phyloP scores from a whole-genome alignment of 1,139 yeast genomes.

The Meyerozyma guilliermondii region DNA sequence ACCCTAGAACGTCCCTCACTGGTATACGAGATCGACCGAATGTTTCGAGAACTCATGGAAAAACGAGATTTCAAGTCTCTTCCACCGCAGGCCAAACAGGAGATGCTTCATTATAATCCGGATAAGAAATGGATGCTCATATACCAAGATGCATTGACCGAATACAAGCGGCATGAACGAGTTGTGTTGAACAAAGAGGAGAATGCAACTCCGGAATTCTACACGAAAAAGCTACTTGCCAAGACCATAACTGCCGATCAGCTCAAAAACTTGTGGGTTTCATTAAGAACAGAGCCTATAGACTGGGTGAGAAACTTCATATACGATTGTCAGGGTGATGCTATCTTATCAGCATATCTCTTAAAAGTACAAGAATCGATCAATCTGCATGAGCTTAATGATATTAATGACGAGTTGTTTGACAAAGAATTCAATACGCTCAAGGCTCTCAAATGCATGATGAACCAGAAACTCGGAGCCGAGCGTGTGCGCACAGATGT shows the following conservation, averaged over 20 bases:
- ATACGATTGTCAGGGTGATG: constrained; percentile 82
- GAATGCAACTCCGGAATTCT: constrained; percentile 62
- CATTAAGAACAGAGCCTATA: constrained; percentile 85
- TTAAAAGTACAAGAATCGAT: constrained; percentile 37
- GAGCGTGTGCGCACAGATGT: constrained; percentile 40
- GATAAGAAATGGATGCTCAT: constrained; percentile 91
- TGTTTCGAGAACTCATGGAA: constrained; percentile 70
- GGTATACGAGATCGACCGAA: constrained; percentile 54
- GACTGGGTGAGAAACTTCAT: constrained; percentile 81
- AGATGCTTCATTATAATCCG: constrained; percentile 68
- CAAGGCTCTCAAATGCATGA: constrained; percentile 42
- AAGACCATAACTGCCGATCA: constrained; percentile 66
- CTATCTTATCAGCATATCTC: constrained; percentile 54
- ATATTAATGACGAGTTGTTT: constrained; percentile 40
- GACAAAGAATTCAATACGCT: constrained; percentile 46
- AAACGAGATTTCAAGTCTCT: constrained; percentile 78
- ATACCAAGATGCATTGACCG: constrained; percentile 80
- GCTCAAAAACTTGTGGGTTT: constrained; percentile 82
- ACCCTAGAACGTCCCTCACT: constrained; percentile 52
- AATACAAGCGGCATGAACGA: constrained; percentile 55
- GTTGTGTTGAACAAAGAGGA: constrained; percentile 25
- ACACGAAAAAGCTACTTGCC: constrained; percentile 69
- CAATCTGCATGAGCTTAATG: constrained; percentile 26
- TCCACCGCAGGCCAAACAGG: constrained; percentile 73
- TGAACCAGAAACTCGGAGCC: constrained; percentile 44